These are phyloP conservation scores for Ophiorrhiza pumila DNA, from an alignment of 257 asterid species.

Conservation along the genomic window DNA sequence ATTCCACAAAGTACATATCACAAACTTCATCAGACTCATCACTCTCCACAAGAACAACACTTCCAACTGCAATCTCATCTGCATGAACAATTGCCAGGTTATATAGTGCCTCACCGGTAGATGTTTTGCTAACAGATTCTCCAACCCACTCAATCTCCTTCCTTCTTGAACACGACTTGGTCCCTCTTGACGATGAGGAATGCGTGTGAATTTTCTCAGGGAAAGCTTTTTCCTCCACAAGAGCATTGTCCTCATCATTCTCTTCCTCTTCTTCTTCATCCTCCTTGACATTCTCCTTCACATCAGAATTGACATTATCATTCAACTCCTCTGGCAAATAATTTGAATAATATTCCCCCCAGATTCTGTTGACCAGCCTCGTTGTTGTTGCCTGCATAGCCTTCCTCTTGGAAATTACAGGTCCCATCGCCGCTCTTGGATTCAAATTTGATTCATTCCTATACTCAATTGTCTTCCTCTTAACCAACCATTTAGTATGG, in stretches of 20 bases:
- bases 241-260: slow-evolving; percentile 67
- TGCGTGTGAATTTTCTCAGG: slow-evolving; percentile 36
- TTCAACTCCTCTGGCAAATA: slow-evolving; percentile 60
- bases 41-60: slow-evolving; percentile 57
- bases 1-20: slow-evolving; percentile 63
- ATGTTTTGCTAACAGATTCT: slow-evolving; percentile 48
- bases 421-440: slow-evolving; percentile 81
- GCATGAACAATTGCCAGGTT: slow-evolving; percentile 51
- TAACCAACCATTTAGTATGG: slow-evolving; percentile 90
- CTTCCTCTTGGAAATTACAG: slow-evolving; percentile 69
- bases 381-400: slow-evolving; percentile 98
- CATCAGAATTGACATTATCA: slow-evolving; percentile 42
- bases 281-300: slow-evolving; percentile 55
- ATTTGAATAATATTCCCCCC: slow-evolving; percentile 92
- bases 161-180: slow-evolving; percentile 37
- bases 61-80: slow-evolving; percentile 51
- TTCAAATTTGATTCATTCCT: slow-evolving; percentile 56
- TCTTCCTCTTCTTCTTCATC: slow-evolving; percentile 78
- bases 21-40: slow-evolving; percentile 46
- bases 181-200: slow-evolving; percentile 29
- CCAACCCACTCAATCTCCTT: slow-evolving; percentile 67
- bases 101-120: slow-evolving; percentile 57
- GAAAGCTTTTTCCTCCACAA: slow-evolving; percentile 42
- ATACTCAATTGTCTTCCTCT: slow-evolving; percentile 69
- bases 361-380: slow-evolving; percentile 72